Evolutionary conservation across 495 filamentous ascomycete species (phyloP), one percentile per base, ranked within the genome.

Genomic region (Hypomontagnella submonticulosa): DNA sequence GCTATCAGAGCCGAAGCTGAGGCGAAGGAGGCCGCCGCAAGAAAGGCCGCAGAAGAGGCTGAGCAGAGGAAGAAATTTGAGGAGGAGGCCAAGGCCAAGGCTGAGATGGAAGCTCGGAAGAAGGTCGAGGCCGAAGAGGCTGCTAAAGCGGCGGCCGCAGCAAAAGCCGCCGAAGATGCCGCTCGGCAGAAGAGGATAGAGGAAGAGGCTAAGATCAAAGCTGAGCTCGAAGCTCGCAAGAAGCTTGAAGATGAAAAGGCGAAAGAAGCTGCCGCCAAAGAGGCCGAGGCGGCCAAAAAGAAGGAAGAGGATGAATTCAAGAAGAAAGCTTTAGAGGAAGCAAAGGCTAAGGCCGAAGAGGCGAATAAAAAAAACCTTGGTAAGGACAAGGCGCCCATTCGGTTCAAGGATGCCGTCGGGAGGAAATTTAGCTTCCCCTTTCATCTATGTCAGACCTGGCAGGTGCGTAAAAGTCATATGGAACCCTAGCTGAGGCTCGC

Each of bases 401-500:
- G 90, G 69, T 93, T 96, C 77, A 92, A 92, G 73, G 92, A 96
- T 73, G 92, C 91, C 12, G 87, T 96, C 20, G 90, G 90, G 23
- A 83, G 92, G 47, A 94, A 93, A 73, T 96, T 93, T 70, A 92
- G 85, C 75, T 94, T 96, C 63, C 91, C 92, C 3, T 94, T 86
- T 66, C 85, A 93, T 62, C 62, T 93, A 16, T 94, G 91, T 74
- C 86, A 86, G 56, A 91, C 88, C 1, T 96, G 90, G 91, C 81
- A 85, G 83, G 90, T 91, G 85, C 62, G 86, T 82, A 38, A 30
- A 41, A 6, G 3, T 9, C 41, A 4, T 2, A 40, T 43, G 7
- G 10, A 2, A 38, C 42, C 30, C 4, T 38, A 8, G 53, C 18
- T 30, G 6, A 33, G 55, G 49, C 11, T 34, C 52, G 30, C 56